Percentiles rank a stretch among this genome's conserved stretches.
These are phyloP conservation scores for Epichloe brachyelytri DNA, from an alignment of 2,329 filamentous ascomycete genomes.

Conservation along the genomic window DNA sequence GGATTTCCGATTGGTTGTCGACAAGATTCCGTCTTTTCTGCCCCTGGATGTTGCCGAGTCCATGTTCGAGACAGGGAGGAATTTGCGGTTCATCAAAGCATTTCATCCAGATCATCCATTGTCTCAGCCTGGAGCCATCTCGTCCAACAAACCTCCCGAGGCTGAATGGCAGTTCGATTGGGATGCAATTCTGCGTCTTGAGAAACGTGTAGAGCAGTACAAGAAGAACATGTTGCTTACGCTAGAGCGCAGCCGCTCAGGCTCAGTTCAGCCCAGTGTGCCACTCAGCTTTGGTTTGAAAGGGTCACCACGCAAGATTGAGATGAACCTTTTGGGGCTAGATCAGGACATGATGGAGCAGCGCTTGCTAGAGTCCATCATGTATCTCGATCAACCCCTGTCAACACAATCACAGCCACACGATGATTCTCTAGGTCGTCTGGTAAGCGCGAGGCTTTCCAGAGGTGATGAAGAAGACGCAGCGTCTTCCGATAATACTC, in stretches of 20 bases:
- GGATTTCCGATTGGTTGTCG: constrained; percentile 50
- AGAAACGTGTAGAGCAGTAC: constrained; percentile 39
- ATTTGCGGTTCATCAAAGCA: constrained; percentile 56
- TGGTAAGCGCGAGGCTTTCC: constrained; percentile 29
- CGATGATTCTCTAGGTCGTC: constrained; percentile 24
- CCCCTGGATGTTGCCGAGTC: constrained; percentile 52
- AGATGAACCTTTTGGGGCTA: constrained; percentile 36
- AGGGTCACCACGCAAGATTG: constrained; percentile 6
- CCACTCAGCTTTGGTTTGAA: background rate
- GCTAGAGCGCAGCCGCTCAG: constrained; percentile 8
- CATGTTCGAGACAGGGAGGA: constrained; percentile 71
- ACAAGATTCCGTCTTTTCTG: constrained; percentile 60
- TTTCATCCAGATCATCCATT: constrained; percentile 63
- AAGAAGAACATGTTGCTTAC: constrained; percentile 15
- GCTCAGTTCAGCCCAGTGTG: background rate
- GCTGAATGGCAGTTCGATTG: constrained; percentile 62
- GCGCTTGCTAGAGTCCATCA: constrained; percentile 37
- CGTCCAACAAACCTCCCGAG: constrained; percentile 36
- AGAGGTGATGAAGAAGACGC: constrained; percentile 6
- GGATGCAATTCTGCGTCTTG: constrained; percentile 52
- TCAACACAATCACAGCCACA: constrained; percentile 9
- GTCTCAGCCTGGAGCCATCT: constrained; percentile 35
- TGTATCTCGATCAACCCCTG: constrained; percentile 24
- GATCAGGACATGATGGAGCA: constrained; percentile 33
- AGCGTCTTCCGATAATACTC: constrained; percentile 26